Evolutionary conservation across 2,329 filamentous ascomycete genomes (phyloP).

Genomic region (Cytospora leucostoma): DNA sequence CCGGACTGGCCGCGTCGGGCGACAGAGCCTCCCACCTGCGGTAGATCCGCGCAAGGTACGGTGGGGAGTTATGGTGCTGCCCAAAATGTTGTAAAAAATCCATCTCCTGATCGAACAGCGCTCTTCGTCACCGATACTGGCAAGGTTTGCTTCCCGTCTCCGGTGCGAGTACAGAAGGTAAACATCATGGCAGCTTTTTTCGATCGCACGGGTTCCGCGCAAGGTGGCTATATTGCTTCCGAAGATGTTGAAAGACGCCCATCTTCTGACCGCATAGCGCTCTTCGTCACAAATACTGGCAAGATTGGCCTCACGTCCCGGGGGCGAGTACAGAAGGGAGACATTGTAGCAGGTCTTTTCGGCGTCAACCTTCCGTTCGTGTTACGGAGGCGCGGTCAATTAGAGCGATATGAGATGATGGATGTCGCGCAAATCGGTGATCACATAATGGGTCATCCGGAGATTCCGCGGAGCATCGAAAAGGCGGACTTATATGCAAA

Average conservation of each 20-base stretch:
- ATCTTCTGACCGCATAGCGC: neutral
- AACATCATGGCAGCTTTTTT: neutral
- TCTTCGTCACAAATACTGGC: neutral
- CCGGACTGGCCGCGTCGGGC: too few relatives aligned
- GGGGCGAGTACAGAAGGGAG: neutral
- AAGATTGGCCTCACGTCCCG: neutral
- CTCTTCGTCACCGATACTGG: slow-evolving; percentile 2
- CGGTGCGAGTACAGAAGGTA: neutral
- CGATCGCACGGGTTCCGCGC: too few relatives aligned
- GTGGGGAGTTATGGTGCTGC: too few relatives aligned
- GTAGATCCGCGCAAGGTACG: too few relatives aligned
- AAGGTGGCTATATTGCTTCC: too few relatives aligned
- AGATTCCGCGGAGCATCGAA: neutral
- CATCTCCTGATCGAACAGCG: neutral
- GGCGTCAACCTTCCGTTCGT: neutral
- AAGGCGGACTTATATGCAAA: neutral
- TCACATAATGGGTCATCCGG: neutral
- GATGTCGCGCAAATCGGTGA: neutral
- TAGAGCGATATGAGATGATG: neutral
- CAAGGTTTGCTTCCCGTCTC: neutral
- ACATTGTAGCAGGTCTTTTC: neutral
- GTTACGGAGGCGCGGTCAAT: neutral
- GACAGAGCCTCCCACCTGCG: too few relatives aligned
- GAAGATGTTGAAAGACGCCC: too few relatives aligned
- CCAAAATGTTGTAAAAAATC: too few relatives aligned